A percentile compares a stretch with the other conserved stretches of the same genome.
phyloP scores from a whole-genome alignment of 306 rosid species.

The Pyrus communis region DNA sequence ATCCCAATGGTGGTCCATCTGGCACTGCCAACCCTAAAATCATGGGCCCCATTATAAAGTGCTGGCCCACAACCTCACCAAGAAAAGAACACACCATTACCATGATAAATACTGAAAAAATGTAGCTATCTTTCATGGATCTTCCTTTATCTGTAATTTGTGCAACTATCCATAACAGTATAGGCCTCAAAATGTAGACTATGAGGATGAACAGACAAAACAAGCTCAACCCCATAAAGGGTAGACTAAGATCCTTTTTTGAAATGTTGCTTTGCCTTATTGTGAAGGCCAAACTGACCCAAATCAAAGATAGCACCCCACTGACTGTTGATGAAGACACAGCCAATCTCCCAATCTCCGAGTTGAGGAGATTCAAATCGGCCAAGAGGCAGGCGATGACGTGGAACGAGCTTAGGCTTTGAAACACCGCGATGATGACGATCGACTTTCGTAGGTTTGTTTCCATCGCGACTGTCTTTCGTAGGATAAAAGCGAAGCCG shows the following conservation, averaged over 20 bases:
- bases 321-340: constrained; percentile 38
- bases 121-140: constrained; percentile 20
- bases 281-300: neutral
- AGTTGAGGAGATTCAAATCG: constrained; percentile 52
- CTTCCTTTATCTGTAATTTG: constrained; percentile 16
- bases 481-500: neutral
- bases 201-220: constrained; percentile 11
- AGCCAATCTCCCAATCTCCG: constrained; percentile 55
- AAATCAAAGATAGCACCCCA: constrained; percentile 12
- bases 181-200: constrained; percentile 20
- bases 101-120: constrained; percentile 29
- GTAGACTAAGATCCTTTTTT: neutral
- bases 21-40: constrained; percentile 52
- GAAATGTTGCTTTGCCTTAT: neutral
- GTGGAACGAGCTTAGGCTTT: constrained; percentile 37
- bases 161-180: constrained; percentile 35
- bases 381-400: constrained; percentile 26
- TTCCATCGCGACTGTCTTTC: neutral
- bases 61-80: constrained; percentile 40
- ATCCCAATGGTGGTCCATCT: constrained; percentile 55
- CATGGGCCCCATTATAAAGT: constrained; percentile 36
- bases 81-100: constrained; percentile 21
- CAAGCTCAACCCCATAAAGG: neutral
- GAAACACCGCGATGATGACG: constrained; percentile 3
- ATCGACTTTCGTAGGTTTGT: neutral